phyloP scores from a whole-genome alignment of 495 filamentous ascomycete species.

The Aspergillus nanangensis region DNA sequence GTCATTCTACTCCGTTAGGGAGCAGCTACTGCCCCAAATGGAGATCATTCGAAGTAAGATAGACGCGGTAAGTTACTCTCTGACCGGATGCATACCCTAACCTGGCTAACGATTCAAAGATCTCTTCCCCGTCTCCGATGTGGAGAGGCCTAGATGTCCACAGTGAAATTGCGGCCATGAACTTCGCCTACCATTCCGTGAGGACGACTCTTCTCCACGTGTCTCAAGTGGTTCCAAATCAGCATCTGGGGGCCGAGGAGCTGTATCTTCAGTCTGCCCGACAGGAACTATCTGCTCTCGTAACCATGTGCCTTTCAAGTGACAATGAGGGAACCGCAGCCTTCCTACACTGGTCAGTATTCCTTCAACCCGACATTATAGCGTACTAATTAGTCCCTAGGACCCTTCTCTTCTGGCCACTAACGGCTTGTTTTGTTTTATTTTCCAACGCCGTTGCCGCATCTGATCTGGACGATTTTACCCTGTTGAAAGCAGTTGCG shows the following conservation, averaged over 20 bases:
- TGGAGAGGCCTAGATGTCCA: slow-evolving; percentile 17
- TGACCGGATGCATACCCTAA: neutral
- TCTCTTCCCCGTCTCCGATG: slow-evolving; percentile 5
- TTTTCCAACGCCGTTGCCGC: slow-evolving; percentile 18
- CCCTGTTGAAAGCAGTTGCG: slow-evolving; percentile 12
- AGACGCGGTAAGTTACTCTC: slow-evolving; percentile 6
- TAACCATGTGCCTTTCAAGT: slow-evolving; percentile 14
- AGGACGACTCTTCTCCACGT: slow-evolving; percentile 17
- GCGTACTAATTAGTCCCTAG: slow-evolving; percentile 1
- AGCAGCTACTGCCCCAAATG: slow-evolving; percentile 12
- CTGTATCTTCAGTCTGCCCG: slow-evolving; percentile 17
- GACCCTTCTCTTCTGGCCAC: slow-evolving; percentile 17
- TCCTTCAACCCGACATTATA: neutral
- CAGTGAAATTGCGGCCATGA: slow-evolving; percentile 16
- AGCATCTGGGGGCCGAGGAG: slow-evolving; percentile 2
- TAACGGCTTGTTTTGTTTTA: slow-evolving; percentile 15
- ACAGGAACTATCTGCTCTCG: slow-evolving; percentile 13
- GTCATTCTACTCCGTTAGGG: neutral
- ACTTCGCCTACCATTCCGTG: slow-evolving; percentile 20
- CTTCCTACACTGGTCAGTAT: slow-evolving; percentile 18
- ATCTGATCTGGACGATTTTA: slow-evolving; percentile 14
- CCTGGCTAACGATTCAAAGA: slow-evolving; percentile 1
- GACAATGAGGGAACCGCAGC: slow-evolving; percentile 15
- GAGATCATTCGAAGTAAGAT: slow-evolving; percentile 11
- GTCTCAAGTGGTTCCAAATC: slow-evolving; percentile 1